These are phyloP conservation scores for Erodium maritimum DNA, from an alignment of 345 rosid genomes.

Conservation along the genomic window DNA sequence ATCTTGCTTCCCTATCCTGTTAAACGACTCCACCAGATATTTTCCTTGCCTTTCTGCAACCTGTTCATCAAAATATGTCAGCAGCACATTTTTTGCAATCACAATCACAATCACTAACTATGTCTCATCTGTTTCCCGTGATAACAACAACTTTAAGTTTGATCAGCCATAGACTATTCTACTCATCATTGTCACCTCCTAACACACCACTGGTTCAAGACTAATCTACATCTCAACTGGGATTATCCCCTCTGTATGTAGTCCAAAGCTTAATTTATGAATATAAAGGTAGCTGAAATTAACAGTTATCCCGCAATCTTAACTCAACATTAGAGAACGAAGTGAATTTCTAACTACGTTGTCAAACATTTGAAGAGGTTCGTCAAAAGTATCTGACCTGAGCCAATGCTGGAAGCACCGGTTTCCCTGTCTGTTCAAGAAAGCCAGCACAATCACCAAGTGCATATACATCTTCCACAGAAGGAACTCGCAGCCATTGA, in stretches of 20 bases:
- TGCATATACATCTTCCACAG: constrained; percentile 56
- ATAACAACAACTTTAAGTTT: too few relatives aligned
- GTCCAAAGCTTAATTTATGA: too few relatives aligned
- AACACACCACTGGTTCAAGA: too few relatives aligned
- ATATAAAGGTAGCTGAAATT: too few relatives aligned
- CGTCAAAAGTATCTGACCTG: constrained; percentile 25
- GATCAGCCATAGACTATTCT: too few relatives aligned
- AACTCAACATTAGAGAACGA: too few relatives aligned
- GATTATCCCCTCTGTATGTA: too few relatives aligned
- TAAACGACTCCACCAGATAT: constrained; percentile 35
- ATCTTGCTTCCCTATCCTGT: constrained; percentile 34
- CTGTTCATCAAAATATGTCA: constrained; percentile 14
- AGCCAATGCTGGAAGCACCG: constrained; percentile 66
- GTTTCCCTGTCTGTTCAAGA: constrained; percentile 56
- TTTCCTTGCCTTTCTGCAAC: constrained; percentile 74
- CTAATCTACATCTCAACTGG: too few relatives aligned
- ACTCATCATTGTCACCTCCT: too few relatives aligned
- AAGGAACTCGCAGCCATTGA: constrained; percentile 47
- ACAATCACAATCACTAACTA: background rate
- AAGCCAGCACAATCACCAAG: constrained; percentile 69
- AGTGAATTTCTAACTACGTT: background rate
- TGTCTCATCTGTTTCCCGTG: too few relatives aligned
- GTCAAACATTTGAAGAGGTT: background rate
- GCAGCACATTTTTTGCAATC: background rate
- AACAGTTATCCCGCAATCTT: too few relatives aligned